Conservation (phyloP, 257 asterid species). For the Jacaranda copaia region DNA sequence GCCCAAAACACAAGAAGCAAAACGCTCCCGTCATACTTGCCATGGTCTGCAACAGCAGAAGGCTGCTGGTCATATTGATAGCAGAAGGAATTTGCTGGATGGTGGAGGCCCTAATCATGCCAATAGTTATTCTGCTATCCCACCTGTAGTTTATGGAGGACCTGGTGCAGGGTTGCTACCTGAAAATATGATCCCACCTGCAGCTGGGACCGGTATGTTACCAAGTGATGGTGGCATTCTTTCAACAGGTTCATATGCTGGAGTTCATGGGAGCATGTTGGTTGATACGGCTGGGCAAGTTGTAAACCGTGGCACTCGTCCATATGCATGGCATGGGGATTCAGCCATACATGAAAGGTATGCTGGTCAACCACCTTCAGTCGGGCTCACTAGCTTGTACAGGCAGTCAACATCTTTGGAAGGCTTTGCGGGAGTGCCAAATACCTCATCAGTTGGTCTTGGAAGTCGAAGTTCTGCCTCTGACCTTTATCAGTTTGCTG, state of each 20-base stretch:
- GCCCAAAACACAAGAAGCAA: constrained; percentile 56
- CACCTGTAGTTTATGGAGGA: constrained; percentile 58
- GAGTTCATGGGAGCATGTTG: constrained; percentile 38
- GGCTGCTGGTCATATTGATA: constrained; percentile 34
- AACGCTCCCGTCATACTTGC: constrained; percentile 52
- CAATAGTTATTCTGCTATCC: constrained; percentile 45
- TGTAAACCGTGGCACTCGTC: constrained; percentile 44
- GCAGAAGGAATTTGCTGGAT: constrained; percentile 41
- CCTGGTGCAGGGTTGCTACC: constrained; percentile 59
- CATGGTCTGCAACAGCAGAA: constrained; percentile 52
- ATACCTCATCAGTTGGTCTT: constrained; percentile 46
- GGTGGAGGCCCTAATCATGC: constrained; percentile 40
- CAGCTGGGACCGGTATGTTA: constrained; percentile 37
- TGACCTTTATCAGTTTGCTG: constrained; percentile 79
- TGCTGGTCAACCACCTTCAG: constrained; percentile 44
- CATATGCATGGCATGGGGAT: constrained; percentile 51
- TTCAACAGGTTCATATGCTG: constrained; percentile 48
- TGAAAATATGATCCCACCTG: constrained; percentile 42
- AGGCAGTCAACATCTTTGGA: constrained; percentile 55
- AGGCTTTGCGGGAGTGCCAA: constrained; percentile 53
- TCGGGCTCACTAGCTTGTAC: constrained; percentile 58
- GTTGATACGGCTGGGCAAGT: constrained; percentile 48
- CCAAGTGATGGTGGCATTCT: constrained; percentile 40
- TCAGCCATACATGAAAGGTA: constrained; percentile 50
- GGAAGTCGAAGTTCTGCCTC: constrained; percentile 51